Evolutionary conservation across 148 eudicot species (phyloP), one percentile per base, ranked within the genome.

Genomic region (Cornus florida): DNA sequence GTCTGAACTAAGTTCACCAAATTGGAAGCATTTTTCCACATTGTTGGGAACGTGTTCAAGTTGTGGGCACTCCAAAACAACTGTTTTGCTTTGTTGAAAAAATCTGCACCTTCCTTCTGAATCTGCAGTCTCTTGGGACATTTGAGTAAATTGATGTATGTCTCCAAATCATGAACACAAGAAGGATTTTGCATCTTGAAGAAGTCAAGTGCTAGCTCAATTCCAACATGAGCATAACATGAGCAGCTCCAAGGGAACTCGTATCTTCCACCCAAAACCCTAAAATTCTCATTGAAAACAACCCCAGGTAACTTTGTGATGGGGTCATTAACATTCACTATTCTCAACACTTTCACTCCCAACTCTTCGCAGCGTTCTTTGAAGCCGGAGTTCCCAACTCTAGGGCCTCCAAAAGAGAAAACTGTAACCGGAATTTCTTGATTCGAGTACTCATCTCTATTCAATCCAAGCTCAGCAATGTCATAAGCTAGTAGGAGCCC

Each of bases 161-260:
- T 83, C 23, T 76, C 86, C 78, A 86, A 50, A 66, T 86, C 89
- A 69, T 86, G 89, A 39, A 86, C 84, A 79, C 82, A 81, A 16
- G 86, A 76, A 4, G 84, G 86, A 65, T 86, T 82, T 10, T 79
- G 60, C 79, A 86, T 81, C 79, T 72, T 79, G 77, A 86, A 81
- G 62, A 86, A 79, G 68, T 84, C 86, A 2, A 86, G 70, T 31
- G 79, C 64, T 70, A 86, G 28, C 39, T 86, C 89, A 43, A 86
- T 83, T 6, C 89, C 89, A 5, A 86, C 89, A 79, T 86, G 89
- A 31, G 81, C 85, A 69, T 86, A 86, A 59, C 89, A 86, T 4
- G 84, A 79, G 56, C 77, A 77, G 50, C 83, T 80, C 87, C 80
- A 84, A 9, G 84, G 80, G 2, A 84, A 75, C 46, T 77, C 62